phyloP scores from a whole-genome alignment of 179 eudicot genomes.

The Pouteria campechiana region DNA sequence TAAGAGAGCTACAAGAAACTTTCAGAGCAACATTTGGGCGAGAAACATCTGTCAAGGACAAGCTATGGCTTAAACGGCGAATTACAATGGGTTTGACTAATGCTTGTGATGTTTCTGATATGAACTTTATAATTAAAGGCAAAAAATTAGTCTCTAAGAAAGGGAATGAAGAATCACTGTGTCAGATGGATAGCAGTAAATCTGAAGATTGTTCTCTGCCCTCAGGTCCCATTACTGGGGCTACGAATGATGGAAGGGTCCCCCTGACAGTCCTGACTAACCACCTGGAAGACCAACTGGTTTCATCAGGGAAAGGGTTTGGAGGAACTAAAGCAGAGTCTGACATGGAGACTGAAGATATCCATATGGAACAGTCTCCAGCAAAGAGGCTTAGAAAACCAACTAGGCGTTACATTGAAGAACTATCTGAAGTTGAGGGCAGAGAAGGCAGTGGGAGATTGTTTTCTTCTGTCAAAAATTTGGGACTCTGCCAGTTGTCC shows the following conservation, averaged over 20 bases:
- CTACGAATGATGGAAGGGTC: constrained; percentile 19
- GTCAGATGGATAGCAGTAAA: too few species aligned
- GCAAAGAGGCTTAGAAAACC: constrained; percentile 87
- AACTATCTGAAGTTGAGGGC: constrained; percentile 59
- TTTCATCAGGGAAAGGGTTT: constrained; percentile 10
- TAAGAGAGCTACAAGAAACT: constrained; percentile 89
- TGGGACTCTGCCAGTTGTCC: constrained; percentile 20
- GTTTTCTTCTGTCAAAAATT: constrained; percentile 24
- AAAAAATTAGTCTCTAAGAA: constrained; percentile 37
- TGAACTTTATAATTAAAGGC: constrained; percentile 47
- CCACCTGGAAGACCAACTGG: constrained; percentile 18
- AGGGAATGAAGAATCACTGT: constrained; percentile 26
- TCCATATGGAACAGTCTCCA: constrained; percentile 26
- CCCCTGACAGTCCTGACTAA: constrained; percentile 15
- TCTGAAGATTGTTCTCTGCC: constrained; percentile 10
- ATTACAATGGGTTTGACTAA: constrained; percentile 89
- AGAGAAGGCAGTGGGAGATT: constrained; percentile 34
- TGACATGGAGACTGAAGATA: constrained; percentile 35
- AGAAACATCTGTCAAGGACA: constrained; percentile 85
- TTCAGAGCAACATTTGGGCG: constrained; percentile 94
- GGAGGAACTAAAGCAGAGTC: constrained; percentile 21
- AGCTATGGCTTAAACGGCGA: constrained; percentile 92
- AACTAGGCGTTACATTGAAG: constrained; percentile 87
- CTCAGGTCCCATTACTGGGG: constrained; percentile 27
- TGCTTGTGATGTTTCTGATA: constrained; percentile 69